Conservation (phyloP, 257 asterid species). For the Nicotiana noctiflora region DNA sequence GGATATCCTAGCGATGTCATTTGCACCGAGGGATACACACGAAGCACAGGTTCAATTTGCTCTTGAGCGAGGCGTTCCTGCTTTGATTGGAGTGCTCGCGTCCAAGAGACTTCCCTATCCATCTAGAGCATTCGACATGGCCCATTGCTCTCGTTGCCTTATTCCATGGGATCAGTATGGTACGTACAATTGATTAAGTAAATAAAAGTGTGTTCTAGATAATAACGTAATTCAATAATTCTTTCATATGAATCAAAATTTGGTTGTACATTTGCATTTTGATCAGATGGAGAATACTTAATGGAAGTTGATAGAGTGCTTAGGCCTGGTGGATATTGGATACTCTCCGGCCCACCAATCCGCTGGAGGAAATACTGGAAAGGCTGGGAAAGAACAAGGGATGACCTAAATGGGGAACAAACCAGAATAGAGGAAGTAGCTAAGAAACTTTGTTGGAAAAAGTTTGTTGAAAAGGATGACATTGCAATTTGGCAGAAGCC, state of each 20-base stretch:
- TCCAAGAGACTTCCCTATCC: constrained; percentile 93
- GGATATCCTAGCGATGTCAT: constrained; percentile 64
- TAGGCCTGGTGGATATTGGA: constrained; percentile 92
- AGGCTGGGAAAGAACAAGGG: constrained; percentile 67
- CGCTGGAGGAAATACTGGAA: constrained; percentile 72
- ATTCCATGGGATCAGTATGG: constrained; percentile 86
- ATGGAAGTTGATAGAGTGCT: constrained; percentile 72
- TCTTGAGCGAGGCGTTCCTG: constrained; percentile 92
- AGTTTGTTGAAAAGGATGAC: constrained; percentile 64
- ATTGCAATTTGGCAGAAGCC: constrained; percentile 89
- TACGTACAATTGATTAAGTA: constrained; percentile 10
- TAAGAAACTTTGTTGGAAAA: constrained; percentile 71
- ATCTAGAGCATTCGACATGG: constrained; percentile 83
- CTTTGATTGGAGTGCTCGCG: constrained; percentile 76
- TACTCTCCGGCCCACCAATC: constrained; percentile 88
- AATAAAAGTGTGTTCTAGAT: background rate
- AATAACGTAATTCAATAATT: no score
- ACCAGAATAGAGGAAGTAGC: constrained; percentile 60
- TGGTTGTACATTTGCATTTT: background rate
- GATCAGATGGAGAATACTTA: constrained; percentile 65
- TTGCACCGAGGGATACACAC: constrained; percentile 90
- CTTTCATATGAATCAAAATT: background rate
- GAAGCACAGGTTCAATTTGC: constrained; percentile 93
- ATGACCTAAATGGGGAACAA: constrained; percentile 72
- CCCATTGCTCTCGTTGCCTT: constrained; percentile 96